Evolutionary conservation across 768 basidiomycete genomes (phyloP), one percentile per base, ranked within the genome.

Genomic region (Mycena floridula): DNA sequence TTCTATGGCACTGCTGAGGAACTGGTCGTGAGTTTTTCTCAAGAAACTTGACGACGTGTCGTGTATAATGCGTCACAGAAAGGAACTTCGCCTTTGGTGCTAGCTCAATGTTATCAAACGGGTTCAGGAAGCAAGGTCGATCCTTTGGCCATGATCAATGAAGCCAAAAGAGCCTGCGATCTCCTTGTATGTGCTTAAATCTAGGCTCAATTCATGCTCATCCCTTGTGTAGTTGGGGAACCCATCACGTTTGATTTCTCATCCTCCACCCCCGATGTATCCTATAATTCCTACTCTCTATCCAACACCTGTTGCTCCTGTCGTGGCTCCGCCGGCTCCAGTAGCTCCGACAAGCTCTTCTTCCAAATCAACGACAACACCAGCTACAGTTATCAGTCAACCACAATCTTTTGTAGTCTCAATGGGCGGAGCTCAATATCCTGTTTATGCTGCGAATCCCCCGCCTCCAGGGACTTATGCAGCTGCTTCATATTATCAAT

Each of bases 1-100:
- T 90, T 90, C 59, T 90, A 90, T 63, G 82, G 79, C 22, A 87
- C 87, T 5, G 87, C 87, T 15, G 87, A 89, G 61, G 87, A 90
- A 61, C 75, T 90, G 37, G 74, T 90, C 47, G 87, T 89, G 61
- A 61, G 84, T 77, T 50, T 26, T 25, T 21, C 23, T 27, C 16
- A 23, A 16, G 12, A 23, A 26, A 41, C 40, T 47, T 30, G 40
- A n/a, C n/a, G n/a, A 37, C 22, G 46, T 27, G 37, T 48, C 45
- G 46, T 40, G 51, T 42, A 24, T 8, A 21, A 15, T 45, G 37
- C 39, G 41, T 26, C 43, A 40, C 53, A 75, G 74, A 77, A 78
- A 72, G 68, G 66, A 42, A 72, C 88, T 0, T 74, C 83, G 32
- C 77, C 85, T 6, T 58, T 85, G 46, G 86, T 89, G 16, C 73